A percentile compares a stretch with the other conserved stretches of the same genome.
Conservation (phyloP, 768 basidiomycete species). For the Cystofilobasidium ferigula region DNA sequence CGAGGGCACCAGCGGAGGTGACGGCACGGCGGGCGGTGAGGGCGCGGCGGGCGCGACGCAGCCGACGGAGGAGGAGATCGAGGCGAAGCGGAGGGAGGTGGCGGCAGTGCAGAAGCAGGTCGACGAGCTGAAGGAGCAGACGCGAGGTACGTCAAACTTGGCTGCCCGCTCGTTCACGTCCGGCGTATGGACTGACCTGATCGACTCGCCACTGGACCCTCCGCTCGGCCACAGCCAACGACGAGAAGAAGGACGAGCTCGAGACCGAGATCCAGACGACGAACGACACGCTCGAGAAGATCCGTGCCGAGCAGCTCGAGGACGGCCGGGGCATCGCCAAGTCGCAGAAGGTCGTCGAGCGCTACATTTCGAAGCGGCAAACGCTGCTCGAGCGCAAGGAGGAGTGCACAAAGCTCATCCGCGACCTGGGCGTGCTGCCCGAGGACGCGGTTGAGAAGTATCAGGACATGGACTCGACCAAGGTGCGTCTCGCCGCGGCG, state of each 20-base stretch:
- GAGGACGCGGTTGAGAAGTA: constrained; percentile 98
- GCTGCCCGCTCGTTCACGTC: background rate
- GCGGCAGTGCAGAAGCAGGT: constrained; percentile 57
- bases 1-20: constrained; percentile 42
- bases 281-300: constrained; percentile 51
- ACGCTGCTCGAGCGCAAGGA: constrained; percentile 75
- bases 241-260: constrained; percentile 51
- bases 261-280: constrained; percentile 39
- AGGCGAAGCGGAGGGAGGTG: constrained; percentile 59
- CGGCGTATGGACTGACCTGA: constrained; percentile 21
- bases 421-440: constrained; percentile 89
- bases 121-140: constrained; percentile 50
- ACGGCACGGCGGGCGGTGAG: too few species aligned
- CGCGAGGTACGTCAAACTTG: constrained; percentile 46
- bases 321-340: constrained; percentile 76
- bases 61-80: constrained; percentile 54
- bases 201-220: too few species aligned
- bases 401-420: constrained; percentile 87
- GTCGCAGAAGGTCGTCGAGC: constrained; percentile 89
- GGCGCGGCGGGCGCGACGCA: constrained; percentile 16
- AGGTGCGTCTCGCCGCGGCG: constrained; percentile 46
- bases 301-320: constrained; percentile 72
- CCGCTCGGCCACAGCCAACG: constrained; percentile 40
- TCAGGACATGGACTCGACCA: constrained; percentile 71
- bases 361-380: constrained; percentile 83